Evolutionary conservation across 371 early-diverging fungal genomes (phyloP), one percentile per base, ranked within the genome.

Genomic region (Mortierella sp.): DNA sequence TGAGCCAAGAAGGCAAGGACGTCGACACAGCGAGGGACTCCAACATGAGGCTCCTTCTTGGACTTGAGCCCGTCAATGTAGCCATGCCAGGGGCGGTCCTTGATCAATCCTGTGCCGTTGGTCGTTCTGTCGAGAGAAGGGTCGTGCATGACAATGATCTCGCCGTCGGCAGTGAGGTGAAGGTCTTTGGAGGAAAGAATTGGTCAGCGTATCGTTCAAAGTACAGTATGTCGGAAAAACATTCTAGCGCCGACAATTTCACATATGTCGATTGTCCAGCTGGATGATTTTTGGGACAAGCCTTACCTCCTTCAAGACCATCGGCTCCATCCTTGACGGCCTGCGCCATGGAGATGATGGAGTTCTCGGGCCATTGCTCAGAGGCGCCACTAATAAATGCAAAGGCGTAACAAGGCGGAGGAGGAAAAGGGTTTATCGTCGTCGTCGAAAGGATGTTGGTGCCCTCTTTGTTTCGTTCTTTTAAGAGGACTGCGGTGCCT

Each of bases 71-170:
- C 83, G 76, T 94, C 93, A 46, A 94, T 90, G 77, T 92, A 88
- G 6, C 92, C 93, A 77, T 89, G 77, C 91, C 92, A 94, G 54
- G 91, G 87, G 8, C 78, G 74, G 27, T 91, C 90, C 38, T 83
- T 87, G 21, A 92, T 84, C 29, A 80, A 38, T 7, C 94, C 94
- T 3, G 82, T 87, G 35, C 93, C 93, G 63, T 91, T 90, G 5
- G 93, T 92, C 0, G 93, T 93, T 43, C 93, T 88, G 41, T 93
- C 88, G 11, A 93, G 78, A 4, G 89, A 88, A 27, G 88, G 82
- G 71, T 94, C 94, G 79, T 94, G 94, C 91, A 94, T 90, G 86
- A 94, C 90, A 46, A 93, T 86, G 74, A 94, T 88, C 70, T 93
- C 91, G 27, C 90, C 90, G 82, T 94, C 94, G 68, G 89, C 88